A percentile compares a stretch with the other conserved stretches of the same genome.
phyloP scores from a whole-genome alignment of 2,329 filamentous ascomycete species.

The Gnomoniopsis smithogilvyi region DNA sequence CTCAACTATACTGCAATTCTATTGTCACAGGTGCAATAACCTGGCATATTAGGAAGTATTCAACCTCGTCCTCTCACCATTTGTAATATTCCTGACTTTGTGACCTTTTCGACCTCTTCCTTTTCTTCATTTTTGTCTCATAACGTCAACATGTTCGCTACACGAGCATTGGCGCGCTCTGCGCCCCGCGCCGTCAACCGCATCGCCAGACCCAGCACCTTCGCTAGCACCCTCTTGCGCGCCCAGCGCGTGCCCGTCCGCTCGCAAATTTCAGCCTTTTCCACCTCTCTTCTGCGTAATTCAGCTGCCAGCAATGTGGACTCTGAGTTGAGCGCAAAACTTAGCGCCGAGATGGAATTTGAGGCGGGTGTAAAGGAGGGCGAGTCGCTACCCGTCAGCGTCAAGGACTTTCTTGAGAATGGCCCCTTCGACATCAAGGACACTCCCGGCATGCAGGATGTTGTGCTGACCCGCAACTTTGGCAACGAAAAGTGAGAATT shows the following conservation, averaged over 20 bases:
- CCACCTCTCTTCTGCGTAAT: slow-evolving; percentile 42
- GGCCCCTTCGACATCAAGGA: slow-evolving; percentile 82
- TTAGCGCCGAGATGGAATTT: slow-evolving; percentile 73
- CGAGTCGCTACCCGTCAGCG: slow-evolving; percentile 68
- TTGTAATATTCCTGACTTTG: slow-evolving; percentile 15
- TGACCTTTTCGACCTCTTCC: slow-evolving; percentile 18
- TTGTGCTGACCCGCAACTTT: slow-evolving; percentile 77
- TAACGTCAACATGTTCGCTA: slow-evolving; percentile 61
- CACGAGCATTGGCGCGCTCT: slow-evolving; percentile 63
- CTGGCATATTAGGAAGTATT: slow-evolving; percentile 10
- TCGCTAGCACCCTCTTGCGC: slow-evolving; percentile 44
- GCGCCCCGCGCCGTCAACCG: slow-evolving; percentile 63
- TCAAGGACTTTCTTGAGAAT: slow-evolving; percentile 87
- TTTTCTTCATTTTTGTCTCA: slow-evolving; percentile 4
- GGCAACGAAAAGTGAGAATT: slow-evolving; percentile 78
- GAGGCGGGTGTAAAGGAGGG: slow-evolving; percentile 77
- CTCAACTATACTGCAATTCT: slow-evolving; percentile 2
- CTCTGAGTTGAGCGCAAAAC: slow-evolving; percentile 79
- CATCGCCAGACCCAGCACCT: slow-evolving; percentile 43
- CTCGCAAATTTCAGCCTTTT: slow-evolving; percentile 46
- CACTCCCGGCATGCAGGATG: slow-evolving; percentile 79
- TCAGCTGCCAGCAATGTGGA: slow-evolving; percentile 54
- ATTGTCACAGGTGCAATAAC: slow-evolving; percentile 5
- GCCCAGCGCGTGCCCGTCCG: slow-evolving; percentile 37
- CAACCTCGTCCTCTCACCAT: background rate